Evolutionary conservation across 768 basidiomycete genomes (phyloP), one percentile per base, ranked within the genome.

Genomic region (Leccinum imitatum): DNA sequence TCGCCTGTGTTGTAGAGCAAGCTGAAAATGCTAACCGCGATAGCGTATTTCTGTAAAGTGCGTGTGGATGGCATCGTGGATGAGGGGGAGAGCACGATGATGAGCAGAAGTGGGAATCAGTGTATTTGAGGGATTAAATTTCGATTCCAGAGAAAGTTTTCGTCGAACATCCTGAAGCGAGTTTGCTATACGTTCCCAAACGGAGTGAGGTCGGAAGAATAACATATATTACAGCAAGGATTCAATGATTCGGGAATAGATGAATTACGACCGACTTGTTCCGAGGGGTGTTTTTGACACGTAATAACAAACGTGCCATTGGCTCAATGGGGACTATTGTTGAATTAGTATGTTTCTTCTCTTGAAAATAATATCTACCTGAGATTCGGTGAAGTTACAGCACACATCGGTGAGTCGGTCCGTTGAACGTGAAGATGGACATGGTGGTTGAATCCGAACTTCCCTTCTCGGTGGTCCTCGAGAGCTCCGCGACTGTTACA

Each of bases 11-110:
- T 78, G 71, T 71, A 69, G 58, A 81, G 48, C 31, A 81, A 61
- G 63, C 77, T 78, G 52, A 73, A 37, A 57, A 81, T 65, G 67
- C 79, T 81, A 56, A 82, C 71, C 4, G 69, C 72, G 19, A 82
- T 70, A 7, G 81, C 79, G 46, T 68, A 78, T 54, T 77, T 74
- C 50, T 69, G 69, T 35, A 67, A 61, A 46, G 35, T 48, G n/a
- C 13, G 55, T 35, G 53, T 66, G 6, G 61, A 65, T 46, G 60
- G 67, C 71, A 64, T 71, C 4, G 25, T 62, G 2, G 9, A 53
- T 47, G 21, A 41, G 33, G 35, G 50, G 21, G 17, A 6, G 51
- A 17, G 50, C 9, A 53, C 5, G 6, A 50, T 3, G 15, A 31
- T 13, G 46, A 19, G 7, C 14, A 52, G 17, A 14, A 51, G 19